phyloP scores from a whole-genome alignment of 2,329 filamentous ascomycete species.

The Hirsutella rhossiliensis region DNA sequence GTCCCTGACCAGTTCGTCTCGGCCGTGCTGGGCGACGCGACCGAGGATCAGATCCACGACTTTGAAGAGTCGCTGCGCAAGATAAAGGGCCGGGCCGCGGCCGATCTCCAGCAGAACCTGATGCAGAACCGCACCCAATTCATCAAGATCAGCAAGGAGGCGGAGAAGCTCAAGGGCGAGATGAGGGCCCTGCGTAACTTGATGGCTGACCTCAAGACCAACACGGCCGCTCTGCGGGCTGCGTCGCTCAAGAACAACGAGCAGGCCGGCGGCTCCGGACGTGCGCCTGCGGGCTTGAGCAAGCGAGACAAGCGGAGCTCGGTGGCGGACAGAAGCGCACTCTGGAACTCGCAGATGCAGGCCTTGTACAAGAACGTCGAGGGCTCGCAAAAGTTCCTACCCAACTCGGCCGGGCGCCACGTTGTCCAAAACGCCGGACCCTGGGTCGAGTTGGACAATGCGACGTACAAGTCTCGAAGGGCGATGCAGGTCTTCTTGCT shows the following conservation, averaged over 20 bases:
- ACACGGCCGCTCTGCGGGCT: conserved; percentile 53
- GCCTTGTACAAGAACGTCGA: conserved; percentile 95
- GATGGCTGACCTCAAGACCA: conserved; percentile 83
- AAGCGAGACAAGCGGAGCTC: conserved; percentile 81
- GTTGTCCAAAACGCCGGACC: conserved; percentile 84
- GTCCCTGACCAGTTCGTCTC: conserved; percentile 69
- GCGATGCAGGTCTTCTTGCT: conserved; percentile 86
- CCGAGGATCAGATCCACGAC: conserved; percentile 73
- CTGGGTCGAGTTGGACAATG: conserved; percentile 95
- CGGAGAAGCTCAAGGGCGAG: conserved; percentile 91
- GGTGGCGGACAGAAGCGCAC: conserved; percentile 55
- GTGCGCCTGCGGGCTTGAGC: conserved; percentile 43
- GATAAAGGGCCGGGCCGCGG: conserved; percentile 64
- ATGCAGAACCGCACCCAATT: conserved; percentile 97
- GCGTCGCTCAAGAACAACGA: conserved; percentile 41
- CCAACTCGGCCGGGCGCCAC: conserved; percentile 80
- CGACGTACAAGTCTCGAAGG: conserved; percentile 86
- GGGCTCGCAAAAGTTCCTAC: conserved; percentile 92
- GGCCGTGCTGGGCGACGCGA: conserved; percentile 66
- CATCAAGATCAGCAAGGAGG: conserved; percentile 98
- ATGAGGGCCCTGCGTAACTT: conserved; percentile 84
- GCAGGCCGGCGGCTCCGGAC: conserved; percentile 34
- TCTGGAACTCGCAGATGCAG: conserved; percentile 58
- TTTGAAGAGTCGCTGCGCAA: conserved; percentile 68
- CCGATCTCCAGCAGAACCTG: conserved; percentile 86